Evolutionary conservation across 257 asterid species (phyloP), one percentile per base, ranked within the genome.

Genomic region (Primulina huaijiensis): DNA sequence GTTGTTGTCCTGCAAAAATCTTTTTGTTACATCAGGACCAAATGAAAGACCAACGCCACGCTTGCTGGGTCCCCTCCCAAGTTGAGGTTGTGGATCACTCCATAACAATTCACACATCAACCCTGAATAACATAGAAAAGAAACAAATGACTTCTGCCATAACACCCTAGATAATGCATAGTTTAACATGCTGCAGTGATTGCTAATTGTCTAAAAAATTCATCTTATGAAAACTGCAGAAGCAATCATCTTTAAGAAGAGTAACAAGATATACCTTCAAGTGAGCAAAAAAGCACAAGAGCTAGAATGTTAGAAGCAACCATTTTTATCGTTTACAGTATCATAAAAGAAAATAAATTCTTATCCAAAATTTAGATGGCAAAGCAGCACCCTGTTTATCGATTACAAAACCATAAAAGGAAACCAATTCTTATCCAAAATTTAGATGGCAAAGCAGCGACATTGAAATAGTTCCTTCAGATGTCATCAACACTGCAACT

Each of bases 71-170:
- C 99, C 98, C 77, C 99, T 85, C 72, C 99, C 99, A 69, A 84
- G 96, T 72, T 89, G 92, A 73, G 99, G 99, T 77, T 94, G 99
- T 56, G 99, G 99, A 83, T 94, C 99, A 76, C 99, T 92, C 99
- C 99, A 94, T 78, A 92, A 84, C 85, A 92, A 70, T 81, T 94
- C 99, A 75, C 99, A 89, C 99, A 94, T 94, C 84, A 94, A 73
- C 25, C 99, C 98, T 94, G 82, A 65, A 71, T 55, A 64, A 71
- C 68, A 79, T 61, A 64, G 66, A 76, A 65, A 72, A 34, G 59
- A 35, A 56, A 35, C 65, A 66, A 76, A 62, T 78, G 62, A 81
- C 14, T 55, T 61, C 74, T 20, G 63, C 34, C 62, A 21, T 29
- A 21, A 75, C 8, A 55, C 59, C 8, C 35, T 67, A 14, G 21